Conservation (phyloP, 2,329 filamentous ascomycete species). For the Dactylonectria estremocensis region DNA sequence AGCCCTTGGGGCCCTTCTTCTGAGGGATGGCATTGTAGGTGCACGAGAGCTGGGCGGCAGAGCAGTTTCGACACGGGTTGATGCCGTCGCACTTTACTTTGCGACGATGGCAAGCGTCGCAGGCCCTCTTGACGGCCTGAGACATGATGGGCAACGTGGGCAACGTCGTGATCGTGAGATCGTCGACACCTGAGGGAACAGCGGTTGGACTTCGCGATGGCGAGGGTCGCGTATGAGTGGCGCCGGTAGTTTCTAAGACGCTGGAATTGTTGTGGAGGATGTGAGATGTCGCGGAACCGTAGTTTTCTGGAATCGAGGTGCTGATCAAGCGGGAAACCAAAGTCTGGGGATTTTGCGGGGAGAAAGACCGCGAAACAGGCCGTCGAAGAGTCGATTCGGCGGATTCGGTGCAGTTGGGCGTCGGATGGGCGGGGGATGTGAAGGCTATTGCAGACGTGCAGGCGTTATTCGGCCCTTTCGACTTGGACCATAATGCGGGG, state of each 20-base stretch:
- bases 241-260: slow-evolving; percentile 22
- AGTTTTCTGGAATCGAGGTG: slow-evolving; percentile 33
- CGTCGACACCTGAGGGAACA: slow-evolving; percentile 23
- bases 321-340: slow-evolving; percentile 37
- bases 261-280: slow-evolving; percentile 4
- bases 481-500: slow-evolving; percentile 54
- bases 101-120: slow-evolving; percentile 81
- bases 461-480: slow-evolving; percentile 57
- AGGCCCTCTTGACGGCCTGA: slow-evolving; percentile 73
- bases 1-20: slow-evolving; percentile 84
- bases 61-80: slow-evolving; percentile 80
- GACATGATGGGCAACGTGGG: slow-evolving; percentile 52
- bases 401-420: slow-evolving; percentile 42
- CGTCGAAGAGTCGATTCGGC: slow-evolving; percentile 44
- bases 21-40: slow-evolving; percentile 83
- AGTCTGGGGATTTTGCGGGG: slow-evolving; percentile 53
- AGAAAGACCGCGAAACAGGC: slow-evolving; percentile 37
- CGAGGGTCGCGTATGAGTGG: slow-evolving; percentile 15
- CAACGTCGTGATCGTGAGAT: slow-evolving; percentile 19
- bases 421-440: slow-evolving; percentile 40
- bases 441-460: slow-evolving; percentile 48
- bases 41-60: slow-evolving; percentile 76
- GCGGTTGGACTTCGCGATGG: slow-evolving; percentile 33
- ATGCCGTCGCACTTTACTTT: slow-evolving; percentile 83
- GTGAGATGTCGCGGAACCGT: slow-evolving; percentile 20